Base-by-base conservation (phyloP, 148 eudicot genomes). In the Pharnaceum exiguum region DNA sequence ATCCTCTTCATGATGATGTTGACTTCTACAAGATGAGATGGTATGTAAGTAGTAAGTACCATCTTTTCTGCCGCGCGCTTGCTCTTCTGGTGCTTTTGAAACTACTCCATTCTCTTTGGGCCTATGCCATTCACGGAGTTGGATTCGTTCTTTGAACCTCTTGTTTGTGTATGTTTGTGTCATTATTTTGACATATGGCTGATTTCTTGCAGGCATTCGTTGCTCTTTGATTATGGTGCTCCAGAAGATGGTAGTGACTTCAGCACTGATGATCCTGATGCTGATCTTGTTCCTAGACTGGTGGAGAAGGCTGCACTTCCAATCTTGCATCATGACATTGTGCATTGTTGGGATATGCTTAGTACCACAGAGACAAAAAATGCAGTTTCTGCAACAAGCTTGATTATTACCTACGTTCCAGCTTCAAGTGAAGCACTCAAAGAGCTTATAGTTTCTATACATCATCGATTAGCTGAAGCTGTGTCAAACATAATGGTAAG, bases 261-360 rank as follows among this genome's bases (percentile, higher is more conserved):
- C 57, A 67, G 58, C 56, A 69, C 80, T 38, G 95, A 79, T 77
- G 96, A 91, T 74, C 77, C 78, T 29, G 99, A 93, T 82, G 86
- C 80, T 48, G 70, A 85, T 78, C 86, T 93, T 67, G 74, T 93
- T 59, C 96, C 99, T 61, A 81, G 81, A 48, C 62, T 93, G 66
- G 99, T 93, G 62, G 95, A 83, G 68, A 89, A 89, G 72, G 77
- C 89, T 67, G 99, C 99, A 22, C 64, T 93, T 69, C 99, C 96
- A 21, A 81, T 93, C 57, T 67, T 93, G 66, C 89, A 75, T 71
- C 85, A 86, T 52, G 89, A 77, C 70, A 71, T 86, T 55, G 74
- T 83, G 59, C 76, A 69, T 44, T 86, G 96, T 62, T 93, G 99
- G 99, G 95, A 93, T 72, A 67, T 82, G 65, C 81, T 89, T 49